phyloP scores from a whole-genome alignment of 2,329 filamentous ascomycete species.

The Pseudonectria buxi region DNA sequence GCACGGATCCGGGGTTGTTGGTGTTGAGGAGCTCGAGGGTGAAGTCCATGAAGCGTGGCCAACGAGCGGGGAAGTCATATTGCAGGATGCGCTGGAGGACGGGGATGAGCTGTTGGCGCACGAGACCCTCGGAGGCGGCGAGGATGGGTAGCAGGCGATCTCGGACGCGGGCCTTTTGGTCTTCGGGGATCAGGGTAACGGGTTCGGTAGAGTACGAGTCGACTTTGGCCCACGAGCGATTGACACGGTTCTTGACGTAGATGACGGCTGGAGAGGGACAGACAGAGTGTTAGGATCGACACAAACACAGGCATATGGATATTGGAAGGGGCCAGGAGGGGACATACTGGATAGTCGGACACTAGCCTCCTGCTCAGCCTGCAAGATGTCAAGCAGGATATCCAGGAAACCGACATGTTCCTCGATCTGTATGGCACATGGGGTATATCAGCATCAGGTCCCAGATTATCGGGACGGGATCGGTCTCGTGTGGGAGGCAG shows the following conservation, averaged over 20 bases:
- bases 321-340: slow-evolving; percentile 15
- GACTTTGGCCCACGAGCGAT: slow-evolving; percentile 76
- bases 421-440: slow-evolving; percentile 62
- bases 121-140: slow-evolving; percentile 68
- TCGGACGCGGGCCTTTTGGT: slow-evolving; percentile 81
- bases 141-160: slow-evolving; percentile 85
- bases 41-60: slow-evolving; percentile 91
- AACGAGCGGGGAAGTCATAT: slow-evolving; percentile 88
- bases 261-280: slow-evolving; percentile 63
- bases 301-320: too few relatives aligned
- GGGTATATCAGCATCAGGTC: slow-evolving; percentile 13
- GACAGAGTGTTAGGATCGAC: slow-evolving; percentile 5
- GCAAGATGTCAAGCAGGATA: slow-evolving; percentile 82
- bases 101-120: slow-evolving; percentile 89
- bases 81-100: slow-evolving; percentile 94
- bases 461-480: slow-evolving; percentile 1
- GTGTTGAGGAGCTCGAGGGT: slow-evolving; percentile 83
- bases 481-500: slow-evolving; percentile 12
- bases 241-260: slow-evolving; percentile 96
- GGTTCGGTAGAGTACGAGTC: slow-evolving; percentile 65
- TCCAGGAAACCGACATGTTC: slow-evolving; percentile 84
- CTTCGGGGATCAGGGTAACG: slow-evolving; percentile 67
- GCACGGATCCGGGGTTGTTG: slow-evolving; percentile 78
- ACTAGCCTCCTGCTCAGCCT: slow-evolving; percentile 77
- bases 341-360: slow-evolving; percentile 82